Base-by-base conservation (phyloP, 495 filamentous ascomycete species). In the Penicillium mononematosum region DNA sequence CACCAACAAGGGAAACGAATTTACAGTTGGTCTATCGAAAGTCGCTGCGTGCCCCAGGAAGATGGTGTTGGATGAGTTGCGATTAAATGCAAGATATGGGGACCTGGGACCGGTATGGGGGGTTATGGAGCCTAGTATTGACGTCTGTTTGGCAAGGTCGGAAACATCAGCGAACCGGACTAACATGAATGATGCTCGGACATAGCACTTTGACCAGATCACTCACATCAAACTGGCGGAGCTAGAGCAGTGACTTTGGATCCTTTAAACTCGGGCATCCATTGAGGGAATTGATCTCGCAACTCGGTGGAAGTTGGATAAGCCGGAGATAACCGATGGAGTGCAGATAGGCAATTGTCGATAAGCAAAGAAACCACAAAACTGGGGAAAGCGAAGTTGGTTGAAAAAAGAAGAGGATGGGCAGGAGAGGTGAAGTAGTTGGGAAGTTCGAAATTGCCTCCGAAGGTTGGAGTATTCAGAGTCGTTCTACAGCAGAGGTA, bases 281-380 rank as follows among this genome's bases (percentile, higher is more conserved):
- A 46, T 56, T 60, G 53, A 58, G 49, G 41, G 62, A 60, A 39
- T 49, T 56, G 54, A 53, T 38, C 39, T 50, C 45, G 22, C 51
- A 52, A 42, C 19, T 53, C 29, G 49, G 36, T 36, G 29, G 45
- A 14, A 53, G 60, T 68, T 68, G 64, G 65, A 62, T 66, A 59
- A 63, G 62, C 69, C 69, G 66, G 68, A 74, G 69, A 72, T 72
- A 75, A 65, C 70, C 70, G 72, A 71, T 61, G 55, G 59, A 59
- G 63, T 48, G 20, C 17, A 27, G 53, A 47, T 55, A 55, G 53
- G 49, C 66, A 71, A 74, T 74, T 69, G 69, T 52, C 54, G 64
- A 66, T 64, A 65, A 66, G 66, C 49, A 16, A 52, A 22, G 36
- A 32, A 39, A 32, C 12, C 31, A 45, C 45, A 6, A 20, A 24